Conservation (phyloP, 352 stramenopile genomes). For the Pythium chondricola region DNA sequence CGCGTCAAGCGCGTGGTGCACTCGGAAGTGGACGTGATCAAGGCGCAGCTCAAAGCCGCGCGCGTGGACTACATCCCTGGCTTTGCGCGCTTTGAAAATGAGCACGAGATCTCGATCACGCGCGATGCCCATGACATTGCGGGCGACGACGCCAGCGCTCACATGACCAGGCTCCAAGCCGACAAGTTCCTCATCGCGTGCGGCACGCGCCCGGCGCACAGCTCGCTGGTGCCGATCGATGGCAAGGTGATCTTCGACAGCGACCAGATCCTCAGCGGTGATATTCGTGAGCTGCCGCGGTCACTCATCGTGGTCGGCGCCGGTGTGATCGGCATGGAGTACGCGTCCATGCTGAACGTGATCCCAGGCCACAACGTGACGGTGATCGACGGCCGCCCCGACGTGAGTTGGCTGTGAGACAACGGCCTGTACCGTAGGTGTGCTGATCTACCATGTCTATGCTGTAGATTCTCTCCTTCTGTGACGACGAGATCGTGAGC, state of each 20-base stretch:
- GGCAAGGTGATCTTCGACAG: constrained; percentile 79
- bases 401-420: constrained; percentile 30
- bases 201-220: constrained; percentile 78
- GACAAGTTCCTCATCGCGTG: constrained; percentile 84
- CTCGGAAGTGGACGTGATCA: constrained; percentile 79
- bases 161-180: constrained; percentile 42
- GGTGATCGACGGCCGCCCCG: constrained; percentile 73
- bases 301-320: constrained; percentile 80
- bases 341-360: constrained; percentile 88
- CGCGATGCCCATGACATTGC: constrained; percentile 19
- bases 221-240: constrained; percentile 71
- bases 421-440: not conserved
- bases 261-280: constrained; percentile 69
- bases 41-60: constrained; percentile 69
- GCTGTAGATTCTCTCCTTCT: constrained; percentile 73
- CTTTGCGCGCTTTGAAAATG: constrained; percentile 62
- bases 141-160: constrained; percentile 10
- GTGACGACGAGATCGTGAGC: constrained; percentile 81
- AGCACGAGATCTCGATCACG: constrained; percentile 74
- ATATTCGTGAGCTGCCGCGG: constrained; percentile 60
- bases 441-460: not conserved
- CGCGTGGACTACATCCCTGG: constrained; percentile 68
- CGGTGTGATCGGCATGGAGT: constrained; percentile 89
- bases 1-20: constrained; percentile 73
- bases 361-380: constrained; percentile 82